These are phyloP conservation scores for Emiliania huxleyi DNA, from an alignment of 78 protist species.

Conservation along the genomic window DNA sequence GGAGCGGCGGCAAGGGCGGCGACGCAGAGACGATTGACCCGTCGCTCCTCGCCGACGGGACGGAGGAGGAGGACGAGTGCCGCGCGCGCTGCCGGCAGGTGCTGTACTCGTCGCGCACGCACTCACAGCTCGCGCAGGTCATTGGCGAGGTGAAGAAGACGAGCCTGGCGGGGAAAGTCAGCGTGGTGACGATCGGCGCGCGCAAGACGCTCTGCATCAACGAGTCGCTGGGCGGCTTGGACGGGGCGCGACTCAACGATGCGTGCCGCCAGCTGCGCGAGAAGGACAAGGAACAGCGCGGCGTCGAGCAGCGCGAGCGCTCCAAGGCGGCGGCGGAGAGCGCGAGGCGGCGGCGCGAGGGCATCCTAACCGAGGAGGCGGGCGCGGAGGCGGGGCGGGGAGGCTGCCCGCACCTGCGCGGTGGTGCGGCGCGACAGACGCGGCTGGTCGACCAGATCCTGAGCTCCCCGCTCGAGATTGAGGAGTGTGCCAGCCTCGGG, in stretches of 20 bases:
- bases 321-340: background rate
- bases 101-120: constrained; percentile 72
- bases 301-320: background rate
- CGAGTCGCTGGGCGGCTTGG: background rate
- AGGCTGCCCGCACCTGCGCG: background rate
- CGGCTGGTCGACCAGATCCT: background rate
- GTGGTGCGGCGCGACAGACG: background rate
- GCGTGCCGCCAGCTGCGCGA: constrained; percentile 28
- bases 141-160: constrained; percentile 66
- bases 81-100: constrained; percentile 8
- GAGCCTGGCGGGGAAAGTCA: background rate
- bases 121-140: constrained; percentile 80
- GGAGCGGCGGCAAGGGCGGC: background rate
- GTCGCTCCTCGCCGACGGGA: background rate
- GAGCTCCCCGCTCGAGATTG: background rate
- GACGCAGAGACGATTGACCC: background rate
- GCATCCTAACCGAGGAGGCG: background rate
- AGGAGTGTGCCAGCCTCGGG: background rate
- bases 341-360: no score
- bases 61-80: background rate
- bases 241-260: constrained; percentile 23
- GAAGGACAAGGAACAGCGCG: no score
- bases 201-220: constrained; percentile 61
- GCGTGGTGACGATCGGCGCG: constrained; percentile 48
- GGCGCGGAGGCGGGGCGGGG: background rate